phyloP scores from a whole-genome alignment of 371 early-diverging fungal genomes.

The Lichtheimia ramosa region DNA sequence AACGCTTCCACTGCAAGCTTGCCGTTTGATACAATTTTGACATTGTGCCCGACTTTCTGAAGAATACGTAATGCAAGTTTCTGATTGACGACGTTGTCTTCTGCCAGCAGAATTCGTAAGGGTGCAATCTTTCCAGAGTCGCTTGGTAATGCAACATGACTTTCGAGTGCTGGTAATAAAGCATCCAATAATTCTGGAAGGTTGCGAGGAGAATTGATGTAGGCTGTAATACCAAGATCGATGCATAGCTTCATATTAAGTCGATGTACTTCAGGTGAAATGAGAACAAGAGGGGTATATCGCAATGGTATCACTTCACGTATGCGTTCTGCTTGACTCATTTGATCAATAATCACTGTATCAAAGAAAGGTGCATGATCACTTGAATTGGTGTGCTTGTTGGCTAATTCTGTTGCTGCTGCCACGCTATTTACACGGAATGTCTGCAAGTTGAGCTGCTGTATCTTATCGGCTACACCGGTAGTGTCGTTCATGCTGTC shows the following conservation, averaged over 20 bases:
- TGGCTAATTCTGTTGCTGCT: constrained; percentile 31
- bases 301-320: constrained; percentile 53
- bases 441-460: constrained; percentile 19
- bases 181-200: constrained; percentile 63
- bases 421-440: constrained; percentile 31
- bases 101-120: constrained; percentile 72
- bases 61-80: constrained; percentile 73
- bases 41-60: constrained; percentile 71
- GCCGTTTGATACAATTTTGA: constrained; percentile 73
- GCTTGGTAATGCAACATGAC: constrained; percentile 56
- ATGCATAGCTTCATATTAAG: constrained; percentile 66
- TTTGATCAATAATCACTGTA: constrained; percentile 45
- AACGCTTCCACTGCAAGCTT: constrained; percentile 71
- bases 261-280: constrained; percentile 40
- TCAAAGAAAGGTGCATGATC: constrained; percentile 35
- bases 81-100: constrained; percentile 83
- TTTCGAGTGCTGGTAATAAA: constrained; percentile 67
- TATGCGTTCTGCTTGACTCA: constrained; percentile 35
- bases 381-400: constrained; percentile 13
- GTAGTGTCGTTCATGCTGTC: constrained; percentile 30
- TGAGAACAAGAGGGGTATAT: constrained; percentile 66
- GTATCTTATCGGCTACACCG: constrained; percentile 18
- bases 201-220: constrained; percentile 60
- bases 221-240: constrained; percentile 65
- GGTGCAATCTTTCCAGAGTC: constrained; percentile 52